A percentile compares a stretch with the other conserved stretches of the same genome.
These are phyloP conservation scores for Cyclotella cryptica DNA, from an alignment of 108 stramenopile species.

Conservation along the genomic window DNA sequence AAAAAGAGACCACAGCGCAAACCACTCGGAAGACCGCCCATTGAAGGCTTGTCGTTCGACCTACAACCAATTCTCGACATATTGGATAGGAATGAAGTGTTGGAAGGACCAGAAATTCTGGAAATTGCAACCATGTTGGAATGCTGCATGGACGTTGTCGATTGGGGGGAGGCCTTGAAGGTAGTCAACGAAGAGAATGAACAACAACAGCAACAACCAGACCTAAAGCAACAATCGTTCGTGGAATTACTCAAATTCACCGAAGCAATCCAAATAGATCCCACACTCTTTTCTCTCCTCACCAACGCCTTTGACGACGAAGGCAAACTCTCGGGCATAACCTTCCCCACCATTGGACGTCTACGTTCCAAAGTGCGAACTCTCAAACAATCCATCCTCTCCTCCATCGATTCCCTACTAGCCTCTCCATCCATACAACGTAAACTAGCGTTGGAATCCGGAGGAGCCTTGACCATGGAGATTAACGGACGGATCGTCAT, in stretches of 20 bases:
- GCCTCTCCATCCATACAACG: constrained; percentile 61
- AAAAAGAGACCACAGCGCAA: constrained; percentile 42
- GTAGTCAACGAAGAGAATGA: constrained; percentile 10
- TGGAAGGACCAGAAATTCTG: constrained; percentile 77
- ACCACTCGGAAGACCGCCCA: constrained; percentile 55
- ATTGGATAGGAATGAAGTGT: constrained; percentile 55
- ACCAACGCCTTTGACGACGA: constrained; percentile 74
- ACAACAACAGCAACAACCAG: constrained; percentile 4
- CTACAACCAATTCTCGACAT: constrained; percentile 65
- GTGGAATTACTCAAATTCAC: constrained; percentile 64
- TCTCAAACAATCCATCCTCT: constrained; percentile 67
- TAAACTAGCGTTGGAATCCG: constrained; percentile 82
- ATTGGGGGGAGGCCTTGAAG: constrained; percentile 61
- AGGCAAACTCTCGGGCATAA: constrained; percentile 63
- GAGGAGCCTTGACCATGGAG: constrained; percentile 74
- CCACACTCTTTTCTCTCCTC: constrained; percentile 63
- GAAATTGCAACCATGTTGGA: constrained; percentile 68
- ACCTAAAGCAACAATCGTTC: constrained; percentile 35
- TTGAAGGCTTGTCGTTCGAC: constrained; percentile 59
- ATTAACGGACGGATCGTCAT: constrained; percentile 75
- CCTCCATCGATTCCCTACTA: constrained; percentile 63
- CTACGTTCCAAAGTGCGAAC: constrained; percentile 66
- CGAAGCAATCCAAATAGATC: constrained; percentile 60
- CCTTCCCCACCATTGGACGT: constrained; percentile 73
- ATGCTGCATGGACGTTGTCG: constrained; percentile 56